Base-by-base conservation (phyloP, 345 rosid species). In the Eucalyptus decipiens region DNA sequence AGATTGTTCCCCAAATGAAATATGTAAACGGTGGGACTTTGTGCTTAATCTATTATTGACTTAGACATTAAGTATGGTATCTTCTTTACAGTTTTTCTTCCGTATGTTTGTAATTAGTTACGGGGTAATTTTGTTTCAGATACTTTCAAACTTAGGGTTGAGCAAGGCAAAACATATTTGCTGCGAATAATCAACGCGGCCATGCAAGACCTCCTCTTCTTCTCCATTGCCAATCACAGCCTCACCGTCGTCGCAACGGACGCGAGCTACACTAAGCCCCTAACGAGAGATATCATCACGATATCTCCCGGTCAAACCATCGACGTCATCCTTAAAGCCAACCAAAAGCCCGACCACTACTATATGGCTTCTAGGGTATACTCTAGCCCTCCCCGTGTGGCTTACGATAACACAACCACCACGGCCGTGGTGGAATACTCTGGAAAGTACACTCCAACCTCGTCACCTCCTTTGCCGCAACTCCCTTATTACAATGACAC, bases 281-380 rank as follows among this genome's bases (percentile, higher is more conserved):
- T 92, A 16, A 87, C 90, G 8, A 69, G 90, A 11, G 49, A 86
- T 19, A 86, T 86, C 89, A 48, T 92, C 45, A 72, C 83, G 34
- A 91, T 93, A 32, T 42, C 92, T 17, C 90, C 93, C 4, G 93
- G 94, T 4, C 93, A 93, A 65, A 91, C 93, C 86, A 85, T 91
- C 19, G 91, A 93, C 67, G 91, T 90, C 49, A 26, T 92, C 50
- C 43, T 93, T 3, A 58, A 80, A 21, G 93, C 94, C 32, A 88
- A 91, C 88, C 93, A 89, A 85, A 40, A 49, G 4, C 91, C 89
- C 1, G 86, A 83, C 60, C 86, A 54, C 49, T 91, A 93, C 30
- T 91, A 91, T 80, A 87, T 91, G 88, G 92, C 90, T 7, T 50
- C 81, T 3, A 83, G 86, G 40, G 81, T 83, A 23, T 91, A 93